Evolutionary conservation across 2,329 filamentous ascomycete species (phyloP), one percentile per base, ranked within the genome.

Genomic region (Aureobasidium sp.): DNA sequence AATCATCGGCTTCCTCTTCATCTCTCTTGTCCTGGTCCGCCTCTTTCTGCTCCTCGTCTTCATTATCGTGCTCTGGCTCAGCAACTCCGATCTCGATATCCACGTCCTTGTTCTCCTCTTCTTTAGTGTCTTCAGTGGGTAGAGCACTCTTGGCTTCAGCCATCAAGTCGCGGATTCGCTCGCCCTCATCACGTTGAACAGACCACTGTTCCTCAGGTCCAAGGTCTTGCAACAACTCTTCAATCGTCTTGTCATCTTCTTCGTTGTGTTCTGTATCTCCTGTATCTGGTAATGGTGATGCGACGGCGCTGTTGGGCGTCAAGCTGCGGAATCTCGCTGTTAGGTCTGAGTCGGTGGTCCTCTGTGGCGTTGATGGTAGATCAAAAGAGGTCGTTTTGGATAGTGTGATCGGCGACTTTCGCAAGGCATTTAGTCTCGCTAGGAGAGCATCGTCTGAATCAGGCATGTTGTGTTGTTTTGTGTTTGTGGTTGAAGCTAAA

Each of bases 351-450:
- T 69, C 68, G 51, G 26, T 69, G 63, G 46, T 70, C 67, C 12
- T 67, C 51, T n/a, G 65, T 63, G 13, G 59, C 65, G 44, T 63
- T 59, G n/a, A 68, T 66, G 17, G 67, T 60, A 63, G 42, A 53
- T 27, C 60, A 51, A 48, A 36, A 50, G 23, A 57, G 36, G 50
- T 26, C 20, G 60, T 34, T 26, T 56, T 57, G 44, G 67, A 56
- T 20, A 79, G 68, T 56, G 66, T 73, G 23, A 79, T 71, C 32
- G 68, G 72, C 1, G 77, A 76, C 47, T 75, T 74, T 66, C 79
- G 79, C 52, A 80, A 72, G 15, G 78, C 78, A 64, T 80, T 80
- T 39, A 80, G 72, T 53, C 79, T 75, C 23, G 78, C 77, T 61
- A 80, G 75, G 23, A 81, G 75, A 62, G 74, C 71, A 55, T 76